Evolutionary conservation across 164 flowering plant genomes (phyloP).

Genomic region (Macadamia integrifolia): DNA sequence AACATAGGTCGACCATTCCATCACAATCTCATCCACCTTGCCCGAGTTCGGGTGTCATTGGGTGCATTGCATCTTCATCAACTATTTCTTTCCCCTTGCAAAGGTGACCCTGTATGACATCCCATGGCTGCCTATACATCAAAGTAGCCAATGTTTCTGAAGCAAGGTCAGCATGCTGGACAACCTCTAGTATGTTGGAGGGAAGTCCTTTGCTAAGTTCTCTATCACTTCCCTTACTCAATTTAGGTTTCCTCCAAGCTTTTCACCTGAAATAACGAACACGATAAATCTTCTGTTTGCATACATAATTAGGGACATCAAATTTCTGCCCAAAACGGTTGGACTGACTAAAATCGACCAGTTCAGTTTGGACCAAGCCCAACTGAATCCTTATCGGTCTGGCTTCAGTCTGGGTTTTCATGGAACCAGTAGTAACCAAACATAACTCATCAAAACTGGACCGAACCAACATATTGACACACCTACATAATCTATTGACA

Average conservation of each 20-base stretch:
- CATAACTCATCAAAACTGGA: too few species aligned
- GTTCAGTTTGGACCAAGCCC: too few species aligned
- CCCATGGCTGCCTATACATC: neutral
- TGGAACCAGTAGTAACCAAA: too few species aligned
- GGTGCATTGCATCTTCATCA: conserved; percentile 35
- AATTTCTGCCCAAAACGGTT: too few species aligned
- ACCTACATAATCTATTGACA: too few species aligned
- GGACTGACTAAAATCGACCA: too few species aligned
- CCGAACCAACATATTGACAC: too few species aligned
- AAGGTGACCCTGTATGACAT: conserved; percentile 4
- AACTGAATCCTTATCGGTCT: too few species aligned
- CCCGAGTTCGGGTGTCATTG: conserved; percentile 28
- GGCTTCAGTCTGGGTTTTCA: too few species aligned
- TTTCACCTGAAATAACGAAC: conserved; percentile 9
- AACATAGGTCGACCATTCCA: too few species aligned
- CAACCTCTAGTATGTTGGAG: conserved; percentile 15
- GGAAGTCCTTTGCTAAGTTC: conserved; percentile 23
- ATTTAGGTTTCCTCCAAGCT: conserved; percentile 1
- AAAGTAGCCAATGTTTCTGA: conserved; percentile 22
- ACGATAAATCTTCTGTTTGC: neutral
- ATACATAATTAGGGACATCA: too few species aligned
- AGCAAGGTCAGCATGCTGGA: conserved; percentile 21
- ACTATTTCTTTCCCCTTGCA: conserved; percentile 17
- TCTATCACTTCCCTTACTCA: conserved; percentile 17
- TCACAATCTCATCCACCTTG: conserved; percentile 15